A percentile compares a stretch with the other conserved stretches of the same genome.
Conservation (phyloP, 1,139 yeast genomes). For the Wickerhamomyces sp. region DNA sequence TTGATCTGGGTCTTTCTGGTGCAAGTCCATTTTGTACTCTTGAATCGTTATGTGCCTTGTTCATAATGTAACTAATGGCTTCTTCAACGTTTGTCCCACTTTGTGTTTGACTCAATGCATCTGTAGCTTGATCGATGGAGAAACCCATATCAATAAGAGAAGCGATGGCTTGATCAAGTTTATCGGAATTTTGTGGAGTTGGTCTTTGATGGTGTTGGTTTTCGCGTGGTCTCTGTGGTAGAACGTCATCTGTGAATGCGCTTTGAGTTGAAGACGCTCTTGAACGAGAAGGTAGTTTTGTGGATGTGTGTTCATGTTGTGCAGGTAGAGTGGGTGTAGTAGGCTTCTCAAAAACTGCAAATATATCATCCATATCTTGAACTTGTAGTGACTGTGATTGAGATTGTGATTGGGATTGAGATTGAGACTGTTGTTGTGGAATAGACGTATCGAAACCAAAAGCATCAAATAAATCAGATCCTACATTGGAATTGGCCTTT, state of each 20-base stretch:
- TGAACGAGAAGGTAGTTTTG: conserved; percentile 3
- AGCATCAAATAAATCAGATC: conserved; percentile 25
- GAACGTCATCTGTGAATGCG: neutral
- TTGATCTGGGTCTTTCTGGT: conserved; percentile 4
- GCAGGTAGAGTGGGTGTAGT: neutral
- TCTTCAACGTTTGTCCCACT: conserved; percentile 57
- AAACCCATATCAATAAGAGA: conserved; percentile 81
- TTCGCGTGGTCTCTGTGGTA: neutral
- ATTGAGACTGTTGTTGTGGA: neutral
- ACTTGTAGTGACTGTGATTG: neutral
- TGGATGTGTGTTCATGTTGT: neutral
- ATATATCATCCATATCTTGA: conserved; percentile 24
- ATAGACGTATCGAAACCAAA: conserved; percentile 6
- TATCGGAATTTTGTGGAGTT: conserved; percentile 14
- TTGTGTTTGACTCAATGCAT: conserved; percentile 49
- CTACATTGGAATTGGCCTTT: neutral
- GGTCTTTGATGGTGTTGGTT: conserved; percentile 1
- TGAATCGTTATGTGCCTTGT: conserved; percentile 41
- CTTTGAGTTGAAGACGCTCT: neutral
- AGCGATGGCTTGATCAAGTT: conserved; percentile 54
- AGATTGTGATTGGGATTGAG: neutral
- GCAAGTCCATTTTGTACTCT: conserved; percentile 19
- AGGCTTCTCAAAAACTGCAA: conserved; percentile 26
- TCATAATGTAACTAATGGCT: conserved; percentile 69
- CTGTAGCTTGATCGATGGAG: conserved; percentile 51